These are phyloP conservation scores for Xylaria cubensis DNA, from an alignment of 495 filamentous ascomycete genomes.

Conservation along the genomic window DNA sequence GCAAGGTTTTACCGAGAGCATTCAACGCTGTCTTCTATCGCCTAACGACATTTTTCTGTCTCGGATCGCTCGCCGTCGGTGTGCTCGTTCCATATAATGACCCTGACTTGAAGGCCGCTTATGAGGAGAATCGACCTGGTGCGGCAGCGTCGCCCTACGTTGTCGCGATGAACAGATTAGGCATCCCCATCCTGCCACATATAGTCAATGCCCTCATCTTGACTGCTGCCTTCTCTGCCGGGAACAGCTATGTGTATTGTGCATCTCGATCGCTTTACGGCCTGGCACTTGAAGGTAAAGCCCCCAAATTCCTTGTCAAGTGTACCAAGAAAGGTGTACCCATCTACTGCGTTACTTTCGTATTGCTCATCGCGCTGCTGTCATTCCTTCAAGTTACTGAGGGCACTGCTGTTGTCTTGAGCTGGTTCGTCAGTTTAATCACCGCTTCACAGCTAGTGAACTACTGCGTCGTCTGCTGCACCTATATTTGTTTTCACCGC, in stretches of 20 bases:
- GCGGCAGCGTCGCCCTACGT: slow-evolving; percentile 78
- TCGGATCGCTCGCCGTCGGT: slow-evolving; percentile 67
- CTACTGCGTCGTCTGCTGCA: slow-evolving; percentile 71
- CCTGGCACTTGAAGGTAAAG: slow-evolving; percentile 56
- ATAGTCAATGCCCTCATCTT: slow-evolving; percentile 76
- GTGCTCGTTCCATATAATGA: slow-evolving; percentile 63
- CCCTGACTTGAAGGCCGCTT: slow-evolving; percentile 56
- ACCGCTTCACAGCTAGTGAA: slow-evolving; percentile 80
- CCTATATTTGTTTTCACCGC: slow-evolving; percentile 75
- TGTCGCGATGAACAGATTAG: slow-evolving; percentile 73
- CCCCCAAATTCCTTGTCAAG: slow-evolving; percentile 65
- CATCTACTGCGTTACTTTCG: slow-evolving; percentile 65
- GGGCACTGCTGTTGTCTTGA: slow-evolving; percentile 69
- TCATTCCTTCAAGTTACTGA: slow-evolving; percentile 76
- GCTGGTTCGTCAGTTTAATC: slow-evolving; percentile 78
- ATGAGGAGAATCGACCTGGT: slow-evolving; percentile 52
- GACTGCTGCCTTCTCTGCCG: slow-evolving; percentile 72
- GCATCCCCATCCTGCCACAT: slow-evolving; percentile 67
- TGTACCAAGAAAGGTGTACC: slow-evolving; percentile 63
- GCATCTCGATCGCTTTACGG: slow-evolving; percentile 72
- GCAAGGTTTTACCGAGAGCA: slow-evolving; percentile 64
- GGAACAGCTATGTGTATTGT: slow-evolving; percentile 78
- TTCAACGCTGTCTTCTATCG: slow-evolving; percentile 74
- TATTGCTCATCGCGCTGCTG: slow-evolving; percentile 69
- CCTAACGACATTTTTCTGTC: slow-evolving; percentile 70